phyloP scores from a whole-genome alignment of 208 protist genomes.

The Tritrichomonas foetus region DNA sequence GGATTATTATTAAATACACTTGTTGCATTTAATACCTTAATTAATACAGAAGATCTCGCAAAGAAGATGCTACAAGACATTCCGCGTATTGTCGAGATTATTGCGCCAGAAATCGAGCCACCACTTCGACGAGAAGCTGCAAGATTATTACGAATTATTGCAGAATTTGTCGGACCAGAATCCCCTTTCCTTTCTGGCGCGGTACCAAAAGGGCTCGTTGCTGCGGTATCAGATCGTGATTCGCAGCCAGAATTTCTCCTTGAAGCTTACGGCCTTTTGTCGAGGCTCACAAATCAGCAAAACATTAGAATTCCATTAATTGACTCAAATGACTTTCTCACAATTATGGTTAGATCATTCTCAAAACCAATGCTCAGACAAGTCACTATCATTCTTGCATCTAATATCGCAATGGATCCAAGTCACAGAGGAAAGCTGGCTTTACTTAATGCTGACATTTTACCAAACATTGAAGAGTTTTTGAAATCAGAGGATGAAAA shows the following conservation, averaged over 20 bases:
- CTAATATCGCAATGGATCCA: slow-evolving; percentile 33
- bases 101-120: not conserved
- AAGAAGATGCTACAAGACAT: not conserved
- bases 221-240: not conserved
- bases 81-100: not conserved
- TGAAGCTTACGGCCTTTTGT: not conserved
- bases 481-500: not conserved
- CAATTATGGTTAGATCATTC: not conserved
- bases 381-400: not conserved
- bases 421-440: not conserved
- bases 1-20: not conserved
- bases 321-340: not conserved
- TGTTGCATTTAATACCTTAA: not conserved
- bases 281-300: not conserved
- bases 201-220: not conserved
- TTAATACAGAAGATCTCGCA: slow-evolving; percentile 11
- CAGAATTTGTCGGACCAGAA: slow-evolving; percentile 26
- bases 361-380: not conserved
- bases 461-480: not conserved
- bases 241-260: not conserved
- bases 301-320: slow-evolving; percentile 1
- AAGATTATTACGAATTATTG: not conserved
- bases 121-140: not conserved
- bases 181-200: not conserved
- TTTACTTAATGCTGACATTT: not conserved